Conservation (phyloP, 164 flowering plant genomes). For the Santalum album region DNA sequence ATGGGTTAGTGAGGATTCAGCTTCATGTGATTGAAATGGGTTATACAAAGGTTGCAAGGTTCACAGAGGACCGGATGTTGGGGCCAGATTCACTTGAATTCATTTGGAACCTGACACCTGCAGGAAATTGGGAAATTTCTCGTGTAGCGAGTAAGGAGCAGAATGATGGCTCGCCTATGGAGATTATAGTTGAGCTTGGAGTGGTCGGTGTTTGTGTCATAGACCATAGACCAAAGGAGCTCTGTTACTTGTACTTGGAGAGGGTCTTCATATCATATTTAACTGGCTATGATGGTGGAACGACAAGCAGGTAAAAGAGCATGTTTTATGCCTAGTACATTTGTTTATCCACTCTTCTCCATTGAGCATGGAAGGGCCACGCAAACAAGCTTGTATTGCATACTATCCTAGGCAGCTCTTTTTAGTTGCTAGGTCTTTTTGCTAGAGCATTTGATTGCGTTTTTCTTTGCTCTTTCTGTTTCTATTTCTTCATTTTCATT, state of each 20-base stretch:
- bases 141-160: slow-evolving; percentile 24
- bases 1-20: slow-evolving; percentile 25
- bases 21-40: slow-evolving; percentile 57
- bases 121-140: slow-evolving; percentile 35
- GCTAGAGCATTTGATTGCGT: too few species aligned
- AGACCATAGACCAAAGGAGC: slow-evolving; percentile 88
- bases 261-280: slow-evolving; percentile 76
- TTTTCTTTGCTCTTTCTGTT: too few species aligned
- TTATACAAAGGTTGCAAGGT: slow-evolving; percentile 52
- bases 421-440: too few species aligned
- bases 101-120: slow-evolving; percentile 13
- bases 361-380: too few species aligned
- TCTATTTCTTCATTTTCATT: too few species aligned
- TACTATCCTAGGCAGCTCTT: too few species aligned
- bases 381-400: too few species aligned
- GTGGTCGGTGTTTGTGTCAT: slow-evolving; percentile 76
- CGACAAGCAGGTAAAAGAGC: slow-evolving; percentile 60
- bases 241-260: slow-evolving; percentile 71
- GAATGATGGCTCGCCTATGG: slow-evolving; percentile 44
- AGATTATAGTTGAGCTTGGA: slow-evolving; percentile 72
- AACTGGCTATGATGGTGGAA: slow-evolving; percentile 82
- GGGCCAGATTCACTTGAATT: slow-evolving; percentile 23
- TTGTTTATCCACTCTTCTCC: not conserved
- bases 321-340: not conserved
- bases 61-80: slow-evolving; percentile 27